A percentile compares a stretch with the other conserved stretches of the same genome.
phyloP scores from a whole-genome alignment of 2,329 filamentous ascomycete species.

The Cladobotryum protrusum region DNA sequence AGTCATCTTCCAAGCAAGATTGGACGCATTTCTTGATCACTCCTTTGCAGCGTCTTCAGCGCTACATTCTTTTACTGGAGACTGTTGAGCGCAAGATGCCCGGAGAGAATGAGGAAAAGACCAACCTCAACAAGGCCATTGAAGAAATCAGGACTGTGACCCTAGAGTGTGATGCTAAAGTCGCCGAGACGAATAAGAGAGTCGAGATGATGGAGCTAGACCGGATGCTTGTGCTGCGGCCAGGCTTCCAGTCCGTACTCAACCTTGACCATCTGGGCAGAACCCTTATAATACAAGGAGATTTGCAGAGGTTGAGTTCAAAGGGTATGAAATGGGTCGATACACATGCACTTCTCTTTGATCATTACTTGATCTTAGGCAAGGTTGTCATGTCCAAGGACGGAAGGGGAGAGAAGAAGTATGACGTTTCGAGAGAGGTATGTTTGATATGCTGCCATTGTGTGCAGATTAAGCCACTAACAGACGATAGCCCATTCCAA shows the following conservation, averaged over 20 bases:
- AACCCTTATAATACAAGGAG: conserved; percentile 81
- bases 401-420: conserved; percentile 69
- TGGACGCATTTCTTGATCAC: conserved; percentile 95
- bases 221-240: conserved; percentile 75
- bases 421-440: conserved; percentile 88
- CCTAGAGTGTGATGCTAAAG: conserved; percentile 82
- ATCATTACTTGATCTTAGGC: conserved; percentile 90
- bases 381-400: conserved; percentile 70
- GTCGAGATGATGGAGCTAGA: conserved; percentile 81
- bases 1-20: conserved; percentile 72
- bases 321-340: conserved; percentile 92
- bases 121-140: conserved; percentile 75
- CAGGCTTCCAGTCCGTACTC: conserved; percentile 81
- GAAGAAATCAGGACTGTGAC: conserved; percentile 89
- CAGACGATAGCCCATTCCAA: conserved; percentile 67
- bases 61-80: conserved; percentile 76
- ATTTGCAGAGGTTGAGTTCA: conserved; percentile 80
- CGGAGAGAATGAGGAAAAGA: conserved; percentile 82
- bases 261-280: conserved; percentile 92
- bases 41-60: conserved; percentile 85
- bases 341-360: conserved; percentile 87
- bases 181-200: conserved; percentile 87
- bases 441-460: conserved; percentile 21
- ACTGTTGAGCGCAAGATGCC: conserved; percentile 80
- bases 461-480: conserved; percentile 19